Percentiles rank a stretch among this genome's conserved stretches.
phyloP scores from a whole-genome alignment of 495 filamentous ascomycete species.

The Aspergillus asperescens region DNA sequence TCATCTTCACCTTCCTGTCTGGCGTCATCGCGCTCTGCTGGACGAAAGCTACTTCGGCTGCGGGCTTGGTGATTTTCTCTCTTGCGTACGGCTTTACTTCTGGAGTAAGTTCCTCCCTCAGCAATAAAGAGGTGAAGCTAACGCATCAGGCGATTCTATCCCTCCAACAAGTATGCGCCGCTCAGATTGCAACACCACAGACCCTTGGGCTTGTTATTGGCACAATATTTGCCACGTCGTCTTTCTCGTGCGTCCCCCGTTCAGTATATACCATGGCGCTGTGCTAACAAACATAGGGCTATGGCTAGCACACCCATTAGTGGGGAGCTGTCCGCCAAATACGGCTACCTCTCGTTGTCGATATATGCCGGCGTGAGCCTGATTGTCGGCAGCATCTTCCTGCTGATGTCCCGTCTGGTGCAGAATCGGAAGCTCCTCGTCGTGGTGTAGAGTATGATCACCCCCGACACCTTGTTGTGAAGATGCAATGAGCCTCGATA shows the following conservation, averaged over 20 bases:
- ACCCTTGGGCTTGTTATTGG: conserved; percentile 34
- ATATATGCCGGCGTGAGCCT: conserved; percentile 32
- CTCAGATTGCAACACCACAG: conserved; percentile 27
- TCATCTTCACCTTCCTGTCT: conserved; percentile 52
- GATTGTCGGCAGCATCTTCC: conserved; percentile 25
- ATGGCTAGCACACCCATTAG: conserved; percentile 37
- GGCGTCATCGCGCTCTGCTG: conserved; percentile 44
- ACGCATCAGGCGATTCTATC: conserved; percentile 34
- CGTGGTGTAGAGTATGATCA: conserved; percentile 17
- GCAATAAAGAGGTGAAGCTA: not conserved
- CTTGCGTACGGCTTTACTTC: conserved; percentile 38
- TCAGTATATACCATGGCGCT: not conserved
- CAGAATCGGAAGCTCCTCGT: conserved; percentile 21
- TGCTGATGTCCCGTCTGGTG: conserved; percentile 24
- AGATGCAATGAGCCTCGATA: no score
- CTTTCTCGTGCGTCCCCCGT: conserved; percentile 30
- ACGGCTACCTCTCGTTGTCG: conserved; percentile 34
- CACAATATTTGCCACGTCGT: conserved; percentile 26
- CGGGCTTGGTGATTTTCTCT: conserved; percentile 32
- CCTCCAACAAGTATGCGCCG: conserved; percentile 39
- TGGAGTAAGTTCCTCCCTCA: conserved; percentile 25
- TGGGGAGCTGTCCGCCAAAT: conserved; percentile 28
- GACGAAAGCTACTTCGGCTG: conserved; percentile 31
- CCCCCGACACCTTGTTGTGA: not conserved
- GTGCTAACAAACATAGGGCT: conserved; percentile 21